Conservation (phyloP, 1,284 basidiomycete species). For the Irpex rosettiformis region DNA sequence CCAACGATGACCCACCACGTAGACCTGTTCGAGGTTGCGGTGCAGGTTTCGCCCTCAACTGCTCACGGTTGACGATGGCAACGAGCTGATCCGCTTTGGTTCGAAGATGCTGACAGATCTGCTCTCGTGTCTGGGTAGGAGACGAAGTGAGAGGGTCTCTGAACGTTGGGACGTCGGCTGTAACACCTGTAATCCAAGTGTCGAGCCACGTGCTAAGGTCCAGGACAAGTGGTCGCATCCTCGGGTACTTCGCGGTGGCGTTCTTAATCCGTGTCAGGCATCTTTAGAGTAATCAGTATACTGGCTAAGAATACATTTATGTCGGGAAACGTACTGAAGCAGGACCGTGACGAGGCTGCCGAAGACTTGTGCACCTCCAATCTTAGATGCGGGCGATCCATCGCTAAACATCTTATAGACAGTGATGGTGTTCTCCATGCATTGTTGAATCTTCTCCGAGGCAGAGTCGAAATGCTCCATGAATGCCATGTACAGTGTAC, state of each 20-base stretch:
- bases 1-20: slow-evolving; percentile 10
- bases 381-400: slow-evolving; percentile 30
- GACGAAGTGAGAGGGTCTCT: slow-evolving; percentile 30
- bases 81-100: slow-evolving; percentile 40
- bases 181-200: slow-evolving; percentile 42
- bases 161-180: slow-evolving; percentile 32
- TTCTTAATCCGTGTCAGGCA: slow-evolving; percentile 61
- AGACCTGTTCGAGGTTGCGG: slow-evolving; percentile 22
- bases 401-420: slow-evolving; percentile 25
- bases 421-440: slow-evolving; percentile 39
- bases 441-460: slow-evolving; percentile 37
- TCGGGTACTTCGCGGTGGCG: slow-evolving; percentile 42
- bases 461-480: slow-evolving; percentile 49
- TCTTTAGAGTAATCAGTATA: slow-evolving; percentile 29
- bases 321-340: slow-evolving; percentile 46
- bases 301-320: neutral
- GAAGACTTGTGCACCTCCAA: slow-evolving; percentile 33
- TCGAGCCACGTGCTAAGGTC: slow-evolving; percentile 43
- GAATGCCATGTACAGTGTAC: slow-evolving; percentile 51
- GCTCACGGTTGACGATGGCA: slow-evolving; percentile 44
- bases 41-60: slow-evolving; percentile 18
- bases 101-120: slow-evolving; percentile 37
- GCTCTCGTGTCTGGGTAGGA: slow-evolving; percentile 27
- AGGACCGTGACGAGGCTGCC: slow-evolving; percentile 45
- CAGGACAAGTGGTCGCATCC: slow-evolving; percentile 38